Evolutionary conservation across 371 early-diverging fungal species (phyloP), one percentile per base, ranked within the genome.

Genomic region (Actinomortierella wolfii): DNA sequence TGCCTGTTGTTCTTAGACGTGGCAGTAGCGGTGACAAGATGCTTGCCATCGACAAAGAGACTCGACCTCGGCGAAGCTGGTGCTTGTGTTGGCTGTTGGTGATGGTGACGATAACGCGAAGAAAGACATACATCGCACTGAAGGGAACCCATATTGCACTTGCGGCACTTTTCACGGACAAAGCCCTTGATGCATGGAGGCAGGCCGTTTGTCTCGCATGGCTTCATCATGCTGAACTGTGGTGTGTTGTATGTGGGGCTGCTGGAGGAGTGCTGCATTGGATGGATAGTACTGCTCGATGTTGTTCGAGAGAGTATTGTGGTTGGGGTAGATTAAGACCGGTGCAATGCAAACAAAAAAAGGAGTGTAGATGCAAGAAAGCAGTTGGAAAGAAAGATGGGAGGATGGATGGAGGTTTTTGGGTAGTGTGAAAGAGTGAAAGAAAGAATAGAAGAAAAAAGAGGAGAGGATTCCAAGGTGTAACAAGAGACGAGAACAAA

Each of bases 151-250:
- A 64, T 34, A 44, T 44, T 44, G 21, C 71, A 70, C 43, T 65
- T 64, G 25, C 46, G 61, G 40, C 71, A 70, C 17, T 58, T 57
- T 11, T 70, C 62, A 15, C 71, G 54, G 44, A 70, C 52, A 58
- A 70, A 70, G 43, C 71, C 71, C 24, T 61, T 60, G 50, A 45
- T 24, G n/a, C 71, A 70, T 14, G 55, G 55, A 3, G 43, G 57
- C 23, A 44, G 46, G 34, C 61, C 58, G 43, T 61, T 64, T 11
- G 61, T 21, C 28, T 40, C 18, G 48, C 65, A 64, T 13, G 61
- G 39, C 24, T 60, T 69, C 46, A 28, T 41, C 17, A 28, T 18
- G 8, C 42, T 28, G 15, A 18, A 40, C 34, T 34, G 34, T 34
- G 34, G 7, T 34, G 34, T 11, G 34, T 34, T 34, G 34, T 34